Base-by-base conservation (phyloP, 345 rosid genomes). In the Eucalyptus pauciflora region DNA sequence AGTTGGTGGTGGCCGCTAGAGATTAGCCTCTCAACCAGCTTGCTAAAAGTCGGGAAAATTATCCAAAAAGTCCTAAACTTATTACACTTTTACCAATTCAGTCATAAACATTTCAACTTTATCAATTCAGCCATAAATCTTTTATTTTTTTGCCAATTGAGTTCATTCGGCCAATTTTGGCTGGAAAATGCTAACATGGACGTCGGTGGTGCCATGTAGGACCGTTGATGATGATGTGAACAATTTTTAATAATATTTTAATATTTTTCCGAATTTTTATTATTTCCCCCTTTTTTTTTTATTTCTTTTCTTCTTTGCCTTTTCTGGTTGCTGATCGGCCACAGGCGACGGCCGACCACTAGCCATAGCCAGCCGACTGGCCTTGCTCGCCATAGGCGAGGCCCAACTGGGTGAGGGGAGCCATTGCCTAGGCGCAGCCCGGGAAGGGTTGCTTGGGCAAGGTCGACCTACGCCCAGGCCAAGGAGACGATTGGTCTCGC, bases 211-310 rank as follows among this genome's bases (percentile, higher is more conserved):
- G 10, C 24, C 56, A 18, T 7, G 10, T 52, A 52, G 2, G 56
- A 52, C 0, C 2, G 0, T 52, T 4, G 0, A 1, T 17, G 1
- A 2, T 7, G 2, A 52, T 9, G 2, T 52, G 0, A 2, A 18
- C 0, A 52, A 18, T 52, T 52, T 52, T 52, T 18, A 52, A 52
- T 52, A 52, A 52, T 18, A 18, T 18, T 52, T 52, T n/a, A n/a
- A n/a, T n/a, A 52, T 52, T 1, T 52, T 52, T 7, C 0, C 0
- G 56, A 52, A 52, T 4, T 50, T 13, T 50, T 50, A 50, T 7
- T 18, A 17, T 52, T 18, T 52, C 18, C 18, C 6, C 54, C n/a
- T n/a, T n/a, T n/a, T n/a, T n/a, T 51, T 51, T 51, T 37, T 52
- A 1, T 51, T 51, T 51, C 0, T 17, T 52, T 52, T 17, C 24